Evolutionary conservation across 2,329 filamentous ascomycete genomes (phyloP), one percentile per base, ranked within the genome.

Genomic region (Dissoconium aciculare): DNA sequence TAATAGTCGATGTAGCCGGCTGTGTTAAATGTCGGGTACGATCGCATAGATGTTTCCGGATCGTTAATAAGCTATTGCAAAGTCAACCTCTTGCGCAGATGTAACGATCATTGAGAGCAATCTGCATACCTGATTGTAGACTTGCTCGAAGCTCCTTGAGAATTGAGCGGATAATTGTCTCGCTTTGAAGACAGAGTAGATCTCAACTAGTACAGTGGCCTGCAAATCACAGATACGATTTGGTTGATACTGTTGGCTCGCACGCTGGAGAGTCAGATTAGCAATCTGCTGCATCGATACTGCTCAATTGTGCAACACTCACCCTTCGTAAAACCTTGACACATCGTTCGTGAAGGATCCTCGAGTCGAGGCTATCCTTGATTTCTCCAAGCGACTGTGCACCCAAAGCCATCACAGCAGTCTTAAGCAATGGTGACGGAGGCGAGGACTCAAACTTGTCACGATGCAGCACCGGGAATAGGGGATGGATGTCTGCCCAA

Each of bases 401-500:
- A 17, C 59, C 59, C 15, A 62, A 49, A 4, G 59, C 55, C 25
- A 62, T 44, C 46, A 63, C 58, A n/a, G 58, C 53, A 14, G 58
- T 56, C 25, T 46, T 50, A n/a, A 63, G 49, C 41, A 64, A 50
- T 9, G 59, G 59, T n/a, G 56, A 51, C n/a, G 46, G 40, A 27
- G 36, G 42, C 34, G 51, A 31, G 35, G 50, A 26, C 31, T 47
- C 39, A 49, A 57, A 56, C 28, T 56, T 54, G 44, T 54, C 46
- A 44, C 48, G 53, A 49, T 62, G 57, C 36, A 63, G 37, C 35
- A 63, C 35, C 34, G 60, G 58, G 47, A 56, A 60, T 40, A 51
- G 39, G 39, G 59, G 55, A 48, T 63, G 58, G 43, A 61, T 55
- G 40, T 50, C 47, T 38, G 49, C 54, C 59, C 59, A 63, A 49